Base-by-base conservation (phyloP, 345 rosid species). In the Geranium rotundifolium region DNA sequence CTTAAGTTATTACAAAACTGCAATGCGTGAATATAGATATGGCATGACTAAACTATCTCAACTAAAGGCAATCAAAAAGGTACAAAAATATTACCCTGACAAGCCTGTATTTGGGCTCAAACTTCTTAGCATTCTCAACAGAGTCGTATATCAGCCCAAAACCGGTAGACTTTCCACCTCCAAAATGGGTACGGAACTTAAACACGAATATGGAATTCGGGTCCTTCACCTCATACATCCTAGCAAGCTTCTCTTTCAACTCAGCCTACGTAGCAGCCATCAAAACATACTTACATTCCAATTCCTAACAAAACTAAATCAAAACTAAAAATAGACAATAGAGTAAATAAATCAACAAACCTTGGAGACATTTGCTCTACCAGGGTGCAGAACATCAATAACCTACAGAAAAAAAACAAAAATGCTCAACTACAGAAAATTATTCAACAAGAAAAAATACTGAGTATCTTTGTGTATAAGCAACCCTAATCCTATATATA, bases 321-420 rank as follows among this genome's bases (percentile, higher is more conserved):
- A 29, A 19, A 13, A 6, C 58, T 29, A 54, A 63, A 0, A 19
- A 49, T 17, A 13, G 46, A 19, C 17, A 23, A 14, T 37, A 15
- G 57, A 29, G 29, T 17, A 1, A 4, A 19, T 17, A 8, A 41
- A 34, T 37, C 39, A 13, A 52, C 14, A 67, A 60, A 84, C 87
- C 93, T 86, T 86, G 55, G 89, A 76, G 55, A 86, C 93, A 84
- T 84, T 86, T 56, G 89, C 63, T 59, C 85, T 76, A 10, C 90
- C 93, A 17, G 93, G 93, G 69, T 86, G 93, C 59, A 86, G 79
- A 61, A 86, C 86, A 71, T 86, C 90, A 72, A 82, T 77, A 37
- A 86, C 71, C 93, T 86, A 29, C 64, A 64, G 46, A 15, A 54
- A 41, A 67, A 19, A 29, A 19, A 18, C 31, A 27, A 30, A 17